Conservation (phyloP, 257 asterid genomes). For the Gentiana macrophylla region DNA sequence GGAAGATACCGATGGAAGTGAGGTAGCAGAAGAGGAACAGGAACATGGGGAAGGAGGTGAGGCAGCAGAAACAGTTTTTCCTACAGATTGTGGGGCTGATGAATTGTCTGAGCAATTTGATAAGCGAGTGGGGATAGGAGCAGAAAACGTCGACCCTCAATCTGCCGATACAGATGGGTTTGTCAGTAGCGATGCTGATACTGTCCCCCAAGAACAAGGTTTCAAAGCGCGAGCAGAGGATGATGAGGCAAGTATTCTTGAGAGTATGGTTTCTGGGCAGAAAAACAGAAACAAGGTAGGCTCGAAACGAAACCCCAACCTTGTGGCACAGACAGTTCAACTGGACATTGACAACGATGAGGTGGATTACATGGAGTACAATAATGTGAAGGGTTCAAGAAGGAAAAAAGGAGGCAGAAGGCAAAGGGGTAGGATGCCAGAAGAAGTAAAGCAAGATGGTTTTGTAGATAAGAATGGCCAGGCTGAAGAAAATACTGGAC, state of each 20-base stretch:
- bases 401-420: conserved; percentile 64
- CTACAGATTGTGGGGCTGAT: conserved; percentile 47
- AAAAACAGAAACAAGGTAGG: conserved; percentile 32
- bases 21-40: conserved; percentile 23
- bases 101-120: conserved; percentile 40
- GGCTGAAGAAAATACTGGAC: conserved; percentile 23
- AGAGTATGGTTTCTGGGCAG: conserved; percentile 68
- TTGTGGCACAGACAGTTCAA: conserved; percentile 23
- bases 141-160: conserved; percentile 28
- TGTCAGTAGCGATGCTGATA: conserved; percentile 18
- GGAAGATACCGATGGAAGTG: conserved; percentile 20
- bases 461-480: conserved; percentile 14
- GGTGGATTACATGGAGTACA: conserved; percentile 68
- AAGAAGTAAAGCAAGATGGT: conserved; percentile 18
- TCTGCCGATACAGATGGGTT: conserved; percentile 21
- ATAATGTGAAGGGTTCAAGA: conserved; percentile 50
- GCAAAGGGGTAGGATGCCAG: conserved; percentile 38
- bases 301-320: conserved; percentile 23
- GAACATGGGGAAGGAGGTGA: conserved; percentile 24
- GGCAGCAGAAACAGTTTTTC: conserved; percentile 27
- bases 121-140: conserved; percentile 30
- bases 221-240: conserved; percentile 34
- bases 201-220: conserved; percentile 14
- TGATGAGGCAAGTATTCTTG: conserved; percentile 60
- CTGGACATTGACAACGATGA: conserved; percentile 39